A percentile compares a stretch with the other conserved stretches of the same genome.
Evolutionary conservation across 1,284 basidiomycete genomes (phyloP).

Genomic region (Ustilago curta): DNA sequence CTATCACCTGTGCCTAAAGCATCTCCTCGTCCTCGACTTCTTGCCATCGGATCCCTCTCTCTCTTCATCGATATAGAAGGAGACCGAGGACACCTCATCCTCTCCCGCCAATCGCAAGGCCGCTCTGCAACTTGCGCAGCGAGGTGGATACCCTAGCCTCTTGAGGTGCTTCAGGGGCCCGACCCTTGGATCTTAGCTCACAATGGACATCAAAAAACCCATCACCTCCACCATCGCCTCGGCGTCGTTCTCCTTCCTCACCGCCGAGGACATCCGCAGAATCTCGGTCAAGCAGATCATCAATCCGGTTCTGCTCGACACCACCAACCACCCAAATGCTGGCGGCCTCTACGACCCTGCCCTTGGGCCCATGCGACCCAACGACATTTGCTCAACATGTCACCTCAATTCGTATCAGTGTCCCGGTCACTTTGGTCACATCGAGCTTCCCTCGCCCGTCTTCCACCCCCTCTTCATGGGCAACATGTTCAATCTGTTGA

Average conservation of each 20-base stretch:
- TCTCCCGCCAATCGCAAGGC: conserved; percentile 3
- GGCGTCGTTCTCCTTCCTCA: conserved; percentile 94
- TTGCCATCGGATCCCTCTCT: neutral
- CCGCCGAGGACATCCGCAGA: conserved; percentile 86
- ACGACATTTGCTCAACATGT: conserved; percentile 88
- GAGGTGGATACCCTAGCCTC: conserved; percentile 11
- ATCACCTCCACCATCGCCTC: conserved; percentile 85
- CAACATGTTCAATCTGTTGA: conserved; percentile 88
- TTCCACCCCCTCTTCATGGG: conserved; percentile 97
- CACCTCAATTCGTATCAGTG: conserved; percentile 90
- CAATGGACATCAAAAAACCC: conserved; percentile 93
- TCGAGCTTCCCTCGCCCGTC: conserved; percentile 93
- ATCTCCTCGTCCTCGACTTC: neutral
- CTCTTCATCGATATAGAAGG: neutral
- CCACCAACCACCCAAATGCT: conserved; percentile 88
- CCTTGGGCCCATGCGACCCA: conserved; percentile 80
- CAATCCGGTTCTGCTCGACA: conserved; percentile 93
- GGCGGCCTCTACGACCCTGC: conserved; percentile 96
- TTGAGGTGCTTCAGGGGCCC: conserved; percentile 32
- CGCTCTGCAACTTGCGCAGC: conserved; percentile 12
- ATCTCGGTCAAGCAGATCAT: conserved; percentile 97
- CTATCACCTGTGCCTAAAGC: conserved; percentile 5
- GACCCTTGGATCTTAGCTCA: conserved; percentile 36
- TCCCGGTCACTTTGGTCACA: conserved; percentile 99
- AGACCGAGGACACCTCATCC: neutral